Conservation (phyloP, 2,329 filamentous ascomycete genomes). For the Claviceps monticola region DNA sequence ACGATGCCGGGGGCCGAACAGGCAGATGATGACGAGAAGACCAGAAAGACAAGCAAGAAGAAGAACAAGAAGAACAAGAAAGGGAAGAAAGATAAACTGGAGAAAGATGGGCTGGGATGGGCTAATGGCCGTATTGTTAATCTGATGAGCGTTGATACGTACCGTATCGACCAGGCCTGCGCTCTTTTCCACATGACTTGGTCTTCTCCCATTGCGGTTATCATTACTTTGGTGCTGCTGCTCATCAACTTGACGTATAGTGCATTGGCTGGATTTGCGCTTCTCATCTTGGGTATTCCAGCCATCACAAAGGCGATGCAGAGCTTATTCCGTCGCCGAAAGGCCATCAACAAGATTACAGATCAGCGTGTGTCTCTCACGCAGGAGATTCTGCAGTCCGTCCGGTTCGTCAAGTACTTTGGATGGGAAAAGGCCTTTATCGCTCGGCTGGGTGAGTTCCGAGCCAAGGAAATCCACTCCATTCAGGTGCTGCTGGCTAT, state of each 20-base stretch:
- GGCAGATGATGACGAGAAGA: conserved; percentile 33
- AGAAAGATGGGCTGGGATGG: conserved; percentile 65
- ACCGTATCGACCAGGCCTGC: conserved; percentile 77
- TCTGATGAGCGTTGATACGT: conserved; percentile 89
- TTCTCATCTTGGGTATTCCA: conserved; percentile 68
- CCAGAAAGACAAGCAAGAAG: conserved; percentile 22
- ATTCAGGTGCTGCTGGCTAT: conserved; percentile 75
- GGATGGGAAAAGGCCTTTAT: conserved; percentile 89
- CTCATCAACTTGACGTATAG: conserved; percentile 82
- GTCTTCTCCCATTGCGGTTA: conserved; percentile 66
- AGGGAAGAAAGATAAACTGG: conserved; percentile 24
- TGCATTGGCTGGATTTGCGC: conserved; percentile 72
- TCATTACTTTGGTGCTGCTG: conserved; percentile 68
- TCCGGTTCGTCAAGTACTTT: conserved; percentile 93
- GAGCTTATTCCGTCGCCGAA: conserved; percentile 59
- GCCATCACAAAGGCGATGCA: conserved; percentile 65
- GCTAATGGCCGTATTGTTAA: conserved; percentile 85
- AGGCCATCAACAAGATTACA: conserved; percentile 80
- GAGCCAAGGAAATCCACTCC: conserved; percentile 63
- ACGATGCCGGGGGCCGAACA: conserved; percentile 25
- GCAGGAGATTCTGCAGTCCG: conserved; percentile 81
- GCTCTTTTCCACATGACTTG: conserved; percentile 86
- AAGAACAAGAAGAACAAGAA: conserved; percentile 12
- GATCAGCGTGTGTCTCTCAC: conserved; percentile 85
- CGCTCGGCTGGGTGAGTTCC: conserved; percentile 57